Evolutionary conservation across 306 rosid species (phyloP).

Genomic region (Echinosophora koreensis): DNA sequence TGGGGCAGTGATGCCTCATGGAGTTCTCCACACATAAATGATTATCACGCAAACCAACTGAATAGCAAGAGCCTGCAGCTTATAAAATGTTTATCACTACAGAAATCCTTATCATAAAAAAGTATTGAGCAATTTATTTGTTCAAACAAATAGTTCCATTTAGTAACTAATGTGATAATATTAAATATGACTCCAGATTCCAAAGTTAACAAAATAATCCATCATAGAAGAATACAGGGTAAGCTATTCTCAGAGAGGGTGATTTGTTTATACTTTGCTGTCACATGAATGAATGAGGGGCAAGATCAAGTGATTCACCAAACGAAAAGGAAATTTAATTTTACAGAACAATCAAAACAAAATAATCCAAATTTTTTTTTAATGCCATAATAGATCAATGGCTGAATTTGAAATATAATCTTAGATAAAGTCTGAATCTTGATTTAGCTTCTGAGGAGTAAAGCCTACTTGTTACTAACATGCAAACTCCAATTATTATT

Average conservation of each 20-base stretch:
- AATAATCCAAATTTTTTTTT: neutral
- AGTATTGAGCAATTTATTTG: slow-evolving; percentile 6
- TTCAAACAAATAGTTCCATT: slow-evolving; percentile 8
- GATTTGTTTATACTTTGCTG: neutral
- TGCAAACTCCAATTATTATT: slow-evolving; percentile 8
- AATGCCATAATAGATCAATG: slow-evolving; percentile 11
- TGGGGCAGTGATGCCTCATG: slow-evolving; percentile 97
- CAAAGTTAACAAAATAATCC: slow-evolving; percentile 21
- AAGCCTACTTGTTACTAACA: neutral
- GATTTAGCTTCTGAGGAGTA: neutral
- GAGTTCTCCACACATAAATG: slow-evolving; percentile 95
- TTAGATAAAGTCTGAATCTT: neutral
- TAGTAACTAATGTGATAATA: neutral
- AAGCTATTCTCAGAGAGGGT: neutral
- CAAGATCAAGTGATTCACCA: neutral
- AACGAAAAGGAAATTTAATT: neutral
- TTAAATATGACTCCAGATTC: neutral
- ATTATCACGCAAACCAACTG: slow-evolving; percentile 71
- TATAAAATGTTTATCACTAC: slow-evolving; percentile 31
- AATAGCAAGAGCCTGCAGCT: slow-evolving; percentile 88
- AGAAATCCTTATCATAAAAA: slow-evolving; percentile 14
- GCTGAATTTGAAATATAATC: neutral
- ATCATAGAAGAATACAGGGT: slow-evolving; percentile 5
- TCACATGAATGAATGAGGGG: neutral
- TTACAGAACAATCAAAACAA: slow-evolving; percentile 7